Evolutionary conservation across 495 filamentous ascomycete species (phyloP), one percentile per base, ranked within the genome.

Genomic region (Bryoglossum gracile): DNA sequence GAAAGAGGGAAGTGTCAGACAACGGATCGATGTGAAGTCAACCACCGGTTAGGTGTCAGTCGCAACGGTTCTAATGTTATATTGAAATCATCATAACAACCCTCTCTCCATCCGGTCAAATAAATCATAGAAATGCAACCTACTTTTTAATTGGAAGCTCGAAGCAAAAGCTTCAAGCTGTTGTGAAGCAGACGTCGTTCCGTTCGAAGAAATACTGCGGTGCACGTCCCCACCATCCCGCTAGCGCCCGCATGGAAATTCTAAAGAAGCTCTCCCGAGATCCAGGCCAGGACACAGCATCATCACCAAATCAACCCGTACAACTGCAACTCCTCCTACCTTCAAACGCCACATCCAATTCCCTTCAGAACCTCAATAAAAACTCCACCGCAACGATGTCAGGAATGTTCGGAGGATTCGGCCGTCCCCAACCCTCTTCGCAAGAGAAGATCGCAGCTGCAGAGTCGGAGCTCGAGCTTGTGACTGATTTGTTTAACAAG

Each of bases 401-500:
- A 59, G 78, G 78, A 50, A 94, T 95, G 76, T 84, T 98, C 59
- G 78, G 78, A 50, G 21, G 23, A 19, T 84, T 96, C 68, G 88
- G 89, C 67, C 76, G 82, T 56, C 85, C 89, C 44, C 88, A 95
- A 69, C 86, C 88, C 63, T 83, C 88, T 58, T 95, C 88, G 56
- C 92, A 85, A 58, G 81, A 96, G 74, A 97, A 97, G 76, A 91
- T 99, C 65, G 82, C 86, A 51, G 84, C 86, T 47, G 89, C 94
- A 50, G 89, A 97, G 71, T 86, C 84, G 49, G 92, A 99, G 73
- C 72, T 88, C 64, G 92, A 95, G 66, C 89, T 96, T 71, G 75
- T 96, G 30, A 84, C 89, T 34, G 88, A 96, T 66, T 95, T 96
- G 87, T 94, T 94, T 78, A 86, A 84, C 67, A 82, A 89, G 89